Base-by-base conservation (phyloP, 106 monocot species). In the Iris macrosiphon region DNA sequence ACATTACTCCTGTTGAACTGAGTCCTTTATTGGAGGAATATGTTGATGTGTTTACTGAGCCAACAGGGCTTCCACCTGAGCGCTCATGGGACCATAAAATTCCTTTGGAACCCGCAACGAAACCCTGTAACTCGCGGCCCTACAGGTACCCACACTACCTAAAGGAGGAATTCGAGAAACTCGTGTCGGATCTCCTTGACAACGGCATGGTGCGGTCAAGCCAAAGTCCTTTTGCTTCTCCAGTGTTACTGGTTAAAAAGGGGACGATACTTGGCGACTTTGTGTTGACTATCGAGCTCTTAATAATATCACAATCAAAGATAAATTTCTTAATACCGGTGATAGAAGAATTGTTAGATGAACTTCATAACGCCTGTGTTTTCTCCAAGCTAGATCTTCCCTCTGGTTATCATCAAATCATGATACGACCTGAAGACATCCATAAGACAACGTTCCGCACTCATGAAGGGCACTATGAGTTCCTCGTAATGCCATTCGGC, bases 261-360 rank as follows among this genome's bases (percentile, higher is more conserved):
- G 32, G 9, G 8, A 45, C 15, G 14, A 2, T 2, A 15, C 12
- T 0, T 61, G 61, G 46, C 4, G 28, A 1, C 4, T 61, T 6
- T 61, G 46, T 13, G 8, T 46, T 31, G 41, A 41, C 14, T 41
- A 41, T 41, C 6, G 13, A 2, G 41, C 41, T 8, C 13, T 41
- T 2, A 41, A 61, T 17, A 32, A 17, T 1, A 31, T 20, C 8
- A 61, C 46, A 0, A 47, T 42, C n/a, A 45, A 45, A 13, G 46
- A 61, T 33, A 61, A 61, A 10, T 61, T 61, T 47, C 61, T 46
- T 13, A 57, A 45, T 17, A 28, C 7, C 0, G 10, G 18, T 0
- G 3, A 47, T 61, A 1, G 61, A 61, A 0, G 61, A 61, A 21
- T 13, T 61, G 1, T 46, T 61, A 4, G 61, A 61, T 21, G 61